Evolutionary conservation across 2,329 filamentous ascomycete genomes (phyloP).

Genomic region (Colletotrichum gigasporum): DNA sequence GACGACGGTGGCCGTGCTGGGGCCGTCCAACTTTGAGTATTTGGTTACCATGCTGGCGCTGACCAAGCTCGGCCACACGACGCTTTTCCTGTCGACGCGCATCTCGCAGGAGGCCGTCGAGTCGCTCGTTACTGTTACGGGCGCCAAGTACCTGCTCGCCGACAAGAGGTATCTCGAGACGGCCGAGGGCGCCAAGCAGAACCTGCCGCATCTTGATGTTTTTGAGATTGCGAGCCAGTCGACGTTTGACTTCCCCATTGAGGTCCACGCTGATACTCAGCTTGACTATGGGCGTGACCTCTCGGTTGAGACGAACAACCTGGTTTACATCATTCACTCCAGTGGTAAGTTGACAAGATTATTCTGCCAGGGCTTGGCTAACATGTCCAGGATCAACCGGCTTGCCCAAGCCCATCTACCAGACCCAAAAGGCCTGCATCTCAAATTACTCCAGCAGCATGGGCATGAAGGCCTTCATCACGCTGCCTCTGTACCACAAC

Average conservation of each 20-base stretch:
- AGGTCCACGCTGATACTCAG: slow-evolving; percentile 40
- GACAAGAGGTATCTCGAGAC: slow-evolving; percentile 37
- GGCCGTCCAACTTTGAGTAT: slow-evolving; percentile 63
- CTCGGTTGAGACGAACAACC: slow-evolving; percentile 36
- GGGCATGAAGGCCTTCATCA: slow-evolving; percentile 59
- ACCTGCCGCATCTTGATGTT: slow-evolving; percentile 32
- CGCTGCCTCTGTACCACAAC: slow-evolving; percentile 67
- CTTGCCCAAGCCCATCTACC: slow-evolving; percentile 70
- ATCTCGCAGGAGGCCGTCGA: slow-evolving; percentile 44
- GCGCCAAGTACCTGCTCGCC: slow-evolving; percentile 37
- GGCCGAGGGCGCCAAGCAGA: slow-evolving; percentile 32
- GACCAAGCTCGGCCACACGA: slow-evolving; percentile 63
- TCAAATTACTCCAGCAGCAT: slow-evolving; percentile 53
- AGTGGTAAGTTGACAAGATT: slow-evolving; percentile 34
- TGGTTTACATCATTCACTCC: slow-evolving; percentile 45
- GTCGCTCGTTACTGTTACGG: slow-evolving; percentile 38
- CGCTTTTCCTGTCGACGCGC: slow-evolving; percentile 47
- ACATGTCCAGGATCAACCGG: slow-evolving; percentile 62
- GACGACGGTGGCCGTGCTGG: slow-evolving; percentile 58
- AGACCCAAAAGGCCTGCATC: slow-evolving; percentile 61
- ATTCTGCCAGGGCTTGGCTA: slow-evolving; percentile 9
- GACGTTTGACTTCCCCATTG: slow-evolving; percentile 42
- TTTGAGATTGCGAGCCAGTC: slow-evolving; percentile 38
- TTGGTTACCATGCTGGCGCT: slow-evolving; percentile 63
- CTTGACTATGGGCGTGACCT: slow-evolving; percentile 43